phyloP scores from a whole-genome alignment of 805 yeast species.

The Metschnikowia chrysomelidarum region DNA sequence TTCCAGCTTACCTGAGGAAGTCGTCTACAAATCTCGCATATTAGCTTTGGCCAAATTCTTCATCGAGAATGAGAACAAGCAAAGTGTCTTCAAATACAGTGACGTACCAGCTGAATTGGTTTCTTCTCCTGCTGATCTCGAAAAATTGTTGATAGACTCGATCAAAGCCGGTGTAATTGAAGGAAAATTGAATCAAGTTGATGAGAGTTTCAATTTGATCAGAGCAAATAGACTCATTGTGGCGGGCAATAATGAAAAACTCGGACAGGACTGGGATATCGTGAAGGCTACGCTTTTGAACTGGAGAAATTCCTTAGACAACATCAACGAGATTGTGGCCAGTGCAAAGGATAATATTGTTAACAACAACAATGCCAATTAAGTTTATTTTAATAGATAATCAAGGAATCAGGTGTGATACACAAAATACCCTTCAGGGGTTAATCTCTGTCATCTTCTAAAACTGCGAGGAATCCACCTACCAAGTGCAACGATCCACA shows the following conservation, averaged over 20 bases:
- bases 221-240: slow-evolving; percentile 41
- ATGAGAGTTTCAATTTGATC: slow-evolving; percentile 38
- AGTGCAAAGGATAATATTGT: slow-evolving; percentile 44
- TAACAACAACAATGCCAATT: slow-evolving; percentile 21
- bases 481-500: slow-evolving; percentile 93
- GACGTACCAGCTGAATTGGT: slow-evolving; percentile 35
- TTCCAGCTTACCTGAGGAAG: slow-evolving; percentile 23
- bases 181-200: slow-evolving; percentile 45
- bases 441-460: slow-evolving; percentile 49
- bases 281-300: slow-evolving; percentile 34
- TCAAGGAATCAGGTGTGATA: slow-evolving; percentile 2
- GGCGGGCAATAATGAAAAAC: slow-evolving; percentile 34
- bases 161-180: slow-evolving; percentile 44
- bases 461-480: slow-evolving; percentile 87
- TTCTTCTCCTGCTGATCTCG: slow-evolving; percentile 33
- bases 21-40: slow-evolving; percentile 37
- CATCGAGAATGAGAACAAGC: slow-evolving; percentile 24
- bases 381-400: slow-evolving; percentile 12
- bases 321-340: slow-evolving; percentile 41
- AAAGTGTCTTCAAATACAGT: slow-evolving; percentile 31
- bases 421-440: background rate
- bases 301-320: slow-evolving; percentile 41
- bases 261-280: slow-evolving; percentile 34
- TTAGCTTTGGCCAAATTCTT: slow-evolving; percentile 41
- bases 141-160: slow-evolving; percentile 39